Conservation (phyloP, 305 asterid genomes). For the Petunia hybrid region DNA sequence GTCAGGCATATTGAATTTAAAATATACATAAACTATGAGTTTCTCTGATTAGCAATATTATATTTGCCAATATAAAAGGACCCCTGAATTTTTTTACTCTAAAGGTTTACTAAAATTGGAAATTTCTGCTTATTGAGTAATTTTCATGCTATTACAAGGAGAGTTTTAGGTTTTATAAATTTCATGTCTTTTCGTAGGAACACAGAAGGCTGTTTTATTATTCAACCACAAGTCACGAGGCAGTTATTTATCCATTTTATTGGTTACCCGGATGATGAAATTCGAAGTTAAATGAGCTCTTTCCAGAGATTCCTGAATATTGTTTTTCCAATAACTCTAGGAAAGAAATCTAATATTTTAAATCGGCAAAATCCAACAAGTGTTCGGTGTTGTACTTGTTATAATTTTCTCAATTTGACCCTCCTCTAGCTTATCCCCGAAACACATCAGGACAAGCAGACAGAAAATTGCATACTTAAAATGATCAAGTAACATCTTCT, state of each 20-base stretch:
- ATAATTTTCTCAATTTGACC: slow-evolving; percentile 59
- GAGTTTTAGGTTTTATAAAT: background rate
- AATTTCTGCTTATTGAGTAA: background rate
- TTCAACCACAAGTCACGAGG: background rate
- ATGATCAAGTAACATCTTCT: slow-evolving; percentile 59
- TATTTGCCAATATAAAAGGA: no score
- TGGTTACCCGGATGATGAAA: no score
- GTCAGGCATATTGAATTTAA: background rate
- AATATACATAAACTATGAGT: no score
- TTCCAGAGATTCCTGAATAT: no score
- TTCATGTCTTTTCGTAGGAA: background rate
- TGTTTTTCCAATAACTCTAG: slow-evolving; percentile 44
- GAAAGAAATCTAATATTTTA: slow-evolving; percentile 53
- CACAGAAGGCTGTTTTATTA: background rate
- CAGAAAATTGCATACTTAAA: slow-evolving; percentile 76
- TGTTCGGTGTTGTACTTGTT: slow-evolving; percentile 45
- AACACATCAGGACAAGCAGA: slow-evolving; percentile 74
- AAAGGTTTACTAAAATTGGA: no score
- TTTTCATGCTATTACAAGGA: background rate
- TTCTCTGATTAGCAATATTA: no score
- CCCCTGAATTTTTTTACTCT: no score
- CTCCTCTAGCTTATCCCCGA: slow-evolving; percentile 66
- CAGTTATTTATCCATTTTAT: background rate
- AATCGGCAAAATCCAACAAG: slow-evolving; percentile 47
- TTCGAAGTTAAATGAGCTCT: no score